These are phyloP conservation scores for Dendrobium nobile DNA, from an alignment of 106 monocot species.

Conservation along the genomic window DNA sequence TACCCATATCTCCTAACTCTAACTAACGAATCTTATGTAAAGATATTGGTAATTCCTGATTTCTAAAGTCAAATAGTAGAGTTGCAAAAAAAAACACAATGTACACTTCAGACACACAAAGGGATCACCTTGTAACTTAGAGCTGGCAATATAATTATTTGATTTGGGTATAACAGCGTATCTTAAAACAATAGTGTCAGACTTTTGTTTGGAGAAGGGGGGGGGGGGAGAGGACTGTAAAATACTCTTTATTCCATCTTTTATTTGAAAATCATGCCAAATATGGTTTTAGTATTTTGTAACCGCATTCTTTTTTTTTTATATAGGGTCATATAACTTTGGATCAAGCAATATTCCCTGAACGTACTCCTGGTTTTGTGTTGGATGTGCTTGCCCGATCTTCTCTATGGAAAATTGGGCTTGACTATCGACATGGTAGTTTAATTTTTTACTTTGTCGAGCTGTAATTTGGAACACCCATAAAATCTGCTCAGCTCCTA, in stretches of 20 bases:
- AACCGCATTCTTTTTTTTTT: neutral
- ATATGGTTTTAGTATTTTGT: neutral
- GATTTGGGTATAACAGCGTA: neutral
- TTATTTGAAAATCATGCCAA: neutral
- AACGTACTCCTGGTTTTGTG: slow-evolving; percentile 92
- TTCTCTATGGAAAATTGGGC: slow-evolving; percentile 91
- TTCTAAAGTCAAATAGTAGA: neutral
- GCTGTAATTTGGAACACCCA: slow-evolving; percentile 3
- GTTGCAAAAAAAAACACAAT: neutral
- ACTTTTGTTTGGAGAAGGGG: neutral
- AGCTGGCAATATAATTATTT: neutral
- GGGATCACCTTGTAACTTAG: neutral
- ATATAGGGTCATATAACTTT: slow-evolving; percentile 91
- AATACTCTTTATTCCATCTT: too few species aligned
- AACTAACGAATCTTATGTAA: neutral
- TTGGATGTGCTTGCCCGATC: slow-evolving; percentile 84
- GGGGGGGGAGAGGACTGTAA: neutral
- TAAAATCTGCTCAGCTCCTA: neutral
- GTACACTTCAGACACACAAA: neutral
- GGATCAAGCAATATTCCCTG: slow-evolving; percentile 90
- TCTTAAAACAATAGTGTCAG: neutral
- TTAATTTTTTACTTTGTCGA: neutral
- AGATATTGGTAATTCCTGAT: neutral
- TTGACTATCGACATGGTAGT: slow-evolving; percentile 93
- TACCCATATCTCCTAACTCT: neutral